These are phyloP conservation scores for Stemphylium beticola DNA, from an alignment of 2,329 filamentous ascomycete species.

Conservation along the genomic window DNA sequence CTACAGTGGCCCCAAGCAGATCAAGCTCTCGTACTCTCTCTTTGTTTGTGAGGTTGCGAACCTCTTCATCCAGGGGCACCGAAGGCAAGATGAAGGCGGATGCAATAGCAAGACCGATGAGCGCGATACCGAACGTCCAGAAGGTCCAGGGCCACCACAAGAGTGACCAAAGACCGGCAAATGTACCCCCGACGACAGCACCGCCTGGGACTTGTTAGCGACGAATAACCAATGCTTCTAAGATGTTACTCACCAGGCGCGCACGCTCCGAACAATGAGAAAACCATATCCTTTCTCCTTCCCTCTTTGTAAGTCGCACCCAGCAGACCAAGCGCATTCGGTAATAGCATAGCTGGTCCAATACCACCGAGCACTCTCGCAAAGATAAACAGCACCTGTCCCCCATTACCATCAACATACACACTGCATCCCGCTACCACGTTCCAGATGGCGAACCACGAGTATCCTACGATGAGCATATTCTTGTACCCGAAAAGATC, in stretches of 20 bases:
- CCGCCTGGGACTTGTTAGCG: slow-evolving; percentile 39
- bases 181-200: slow-evolving; percentile 49
- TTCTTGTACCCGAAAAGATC: slow-evolving; percentile 59
- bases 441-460: slow-evolving; percentile 59
- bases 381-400: slow-evolving; percentile 47
- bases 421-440: slow-evolving; percentile 54
- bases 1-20: slow-evolving; percentile 54
- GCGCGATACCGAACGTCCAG: slow-evolving; percentile 53
- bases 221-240: not conserved
- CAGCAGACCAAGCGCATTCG: slow-evolving; percentile 69
- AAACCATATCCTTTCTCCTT: slow-evolving; percentile 65
- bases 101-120: slow-evolving; percentile 47
- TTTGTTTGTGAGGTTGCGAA: slow-evolving; percentile 14
- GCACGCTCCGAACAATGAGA: slow-evolving; percentile 59
- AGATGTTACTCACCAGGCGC: slow-evolving; percentile 48
- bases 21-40: slow-evolving; percentile 49
- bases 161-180: slow-evolving; percentile 50
- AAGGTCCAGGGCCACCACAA: slow-evolving; percentile 62
- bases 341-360: slow-evolving; percentile 67
- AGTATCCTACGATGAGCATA: slow-evolving; percentile 57
- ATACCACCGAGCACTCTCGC: slow-evolving; percentile 54
- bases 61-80: slow-evolving; percentile 24
- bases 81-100: slow-evolving; percentile 52
- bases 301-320: slow-evolving; percentile 65
- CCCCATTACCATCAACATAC: slow-evolving; percentile 38